phyloP scores from a whole-genome alignment of 2,329 filamentous ascomycete species.

The Dryadomyces sulphureus region DNA sequence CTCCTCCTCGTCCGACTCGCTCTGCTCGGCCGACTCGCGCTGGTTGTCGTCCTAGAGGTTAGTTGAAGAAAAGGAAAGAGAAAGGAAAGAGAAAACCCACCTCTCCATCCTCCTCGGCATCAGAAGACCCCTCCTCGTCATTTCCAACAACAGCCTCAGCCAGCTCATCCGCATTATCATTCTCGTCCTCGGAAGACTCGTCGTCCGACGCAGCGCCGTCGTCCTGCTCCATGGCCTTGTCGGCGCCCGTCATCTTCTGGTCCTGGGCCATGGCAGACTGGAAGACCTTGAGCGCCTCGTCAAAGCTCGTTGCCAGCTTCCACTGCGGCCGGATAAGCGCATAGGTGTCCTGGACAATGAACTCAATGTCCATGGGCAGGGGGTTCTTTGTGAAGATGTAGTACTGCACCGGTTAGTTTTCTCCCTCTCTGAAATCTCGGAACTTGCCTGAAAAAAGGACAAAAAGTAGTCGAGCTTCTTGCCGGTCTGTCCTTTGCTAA shows the following conservation, averaged over 20 bases:
- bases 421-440: no score
- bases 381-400: conserved; percentile 85
- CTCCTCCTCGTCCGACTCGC: conserved; percentile 67
- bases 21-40: conserved; percentile 36
- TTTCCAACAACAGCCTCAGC: conserved; percentile 47
- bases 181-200: conserved; percentile 68
- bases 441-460: conserved; percentile 71
- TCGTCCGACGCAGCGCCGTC: conserved; percentile 26
- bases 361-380: conserved; percentile 93
- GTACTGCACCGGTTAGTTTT: conserved; percentile 36
- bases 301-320: conserved; percentile 67
- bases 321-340: conserved; percentile 76
- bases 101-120: conserved; percentile 37
- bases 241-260: conserved; percentile 63
- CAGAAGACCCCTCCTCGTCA: conserved; percentile 40
- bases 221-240: conserved; percentile 46
- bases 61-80: not conserved
- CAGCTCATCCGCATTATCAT: conserved; percentile 50
- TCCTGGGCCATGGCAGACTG: conserved; percentile 80
- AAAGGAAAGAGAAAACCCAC: conserved; percentile 19
- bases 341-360: conserved; percentile 87
- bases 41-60: conserved; percentile 28
- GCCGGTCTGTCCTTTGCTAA: conserved; percentile 80
- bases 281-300: conserved; percentile 74
- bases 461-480: conserved; percentile 98